phyloP scores from a whole-genome alignment of 1,284 basidiomycete species.

The Ceratobasidium sp. region DNA sequence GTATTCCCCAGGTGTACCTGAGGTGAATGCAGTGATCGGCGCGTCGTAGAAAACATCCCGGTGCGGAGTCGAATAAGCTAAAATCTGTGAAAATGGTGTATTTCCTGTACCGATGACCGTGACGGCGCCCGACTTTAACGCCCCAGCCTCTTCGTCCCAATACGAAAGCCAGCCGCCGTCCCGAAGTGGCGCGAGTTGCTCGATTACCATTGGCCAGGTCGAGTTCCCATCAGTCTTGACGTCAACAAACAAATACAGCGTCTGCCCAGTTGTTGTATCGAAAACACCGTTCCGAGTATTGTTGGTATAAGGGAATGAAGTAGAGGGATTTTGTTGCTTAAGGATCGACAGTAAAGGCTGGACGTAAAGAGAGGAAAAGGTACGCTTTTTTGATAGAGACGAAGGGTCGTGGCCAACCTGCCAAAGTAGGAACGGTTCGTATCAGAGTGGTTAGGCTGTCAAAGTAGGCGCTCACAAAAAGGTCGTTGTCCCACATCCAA shows the following conservation, averaged over 20 bases:
- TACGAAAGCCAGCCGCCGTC: conserved; percentile 36
- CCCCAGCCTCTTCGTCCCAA: conserved; percentile 33
- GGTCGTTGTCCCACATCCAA: conserved; percentile 38
- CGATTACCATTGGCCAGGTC: conserved; percentile 33
- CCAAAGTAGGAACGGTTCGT: background rate
- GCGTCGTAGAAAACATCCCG: conserved; percentile 42
- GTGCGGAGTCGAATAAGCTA: conserved; percentile 24
- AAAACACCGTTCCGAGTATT: conserved; percentile 38
- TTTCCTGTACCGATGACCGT: conserved; percentile 33
- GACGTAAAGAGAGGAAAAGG: conserved; percentile 40
- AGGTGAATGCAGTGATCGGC: conserved; percentile 30
- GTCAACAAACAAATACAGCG: conserved; percentile 38
- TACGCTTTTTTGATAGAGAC: conserved; percentile 30
- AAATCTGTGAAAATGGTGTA: conserved; percentile 34
- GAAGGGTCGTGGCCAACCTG: conserved; percentile 40
- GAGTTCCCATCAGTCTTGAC: conserved; percentile 30
- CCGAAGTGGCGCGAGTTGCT: conserved; percentile 36
- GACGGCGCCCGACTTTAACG: conserved; percentile 17
- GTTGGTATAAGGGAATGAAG: conserved; percentile 32
- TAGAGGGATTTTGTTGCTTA: conserved; percentile 37
- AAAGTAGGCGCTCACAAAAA: conserved; percentile 17
- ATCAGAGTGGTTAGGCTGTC: background rate
- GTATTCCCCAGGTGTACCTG: conserved; percentile 23
- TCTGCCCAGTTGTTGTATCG: conserved; percentile 26
- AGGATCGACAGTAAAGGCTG: conserved; percentile 27